Base-by-base conservation (phyloP, 2,329 filamentous ascomycete genomes). In the Colletotrichum endophyticum region DNA sequence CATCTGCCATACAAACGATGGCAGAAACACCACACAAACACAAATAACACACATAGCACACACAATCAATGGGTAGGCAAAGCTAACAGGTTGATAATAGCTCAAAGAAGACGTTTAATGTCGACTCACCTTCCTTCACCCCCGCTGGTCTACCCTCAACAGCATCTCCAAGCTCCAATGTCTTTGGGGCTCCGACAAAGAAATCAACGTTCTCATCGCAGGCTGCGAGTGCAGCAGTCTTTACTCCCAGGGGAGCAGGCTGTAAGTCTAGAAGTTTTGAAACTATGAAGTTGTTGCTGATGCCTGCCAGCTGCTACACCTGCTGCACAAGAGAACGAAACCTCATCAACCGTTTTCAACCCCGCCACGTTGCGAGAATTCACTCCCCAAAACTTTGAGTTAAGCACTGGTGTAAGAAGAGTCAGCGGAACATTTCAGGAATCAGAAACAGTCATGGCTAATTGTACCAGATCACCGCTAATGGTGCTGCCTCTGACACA, bases 61-160 rank as follows among this genome's bases (percentile, higher is more conserved):
- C 22, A 27, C n/a, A n/a, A 22, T 25, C 15, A 27, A 39, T 53
- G 15, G 22, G 6, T 70, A 57, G 27, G 44, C 30, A 68, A 36
- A 28, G 75, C 75, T 77, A 53, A 77, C 72, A 27, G n/a, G 22
- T 70, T 36, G 32, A 57, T 22, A 28, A 39, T 75, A 90, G 88
- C 76, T 82, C 88, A 28, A 95, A 95, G 85, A 97, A 96, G 85
- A 89, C 94, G 32, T 90, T 99, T 79, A 99, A 98, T 84, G 97
- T 98, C 82, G 97, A 99, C 82, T 99, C 97, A 11, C 96, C 97
- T 15, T 95, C 96, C 64, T 99, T 99, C 84, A 98, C 95, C 0
- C 96, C 96, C 8, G 88, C 91, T 16, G 87, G 84, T 75, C 80
- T 89, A 59, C 81, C 78, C 16, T 75, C 78, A 6, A 75, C 77